Evolutionary conservation across 2,329 filamentous ascomycete species (phyloP).

Genomic region (Trichoderma sp.): DNA sequence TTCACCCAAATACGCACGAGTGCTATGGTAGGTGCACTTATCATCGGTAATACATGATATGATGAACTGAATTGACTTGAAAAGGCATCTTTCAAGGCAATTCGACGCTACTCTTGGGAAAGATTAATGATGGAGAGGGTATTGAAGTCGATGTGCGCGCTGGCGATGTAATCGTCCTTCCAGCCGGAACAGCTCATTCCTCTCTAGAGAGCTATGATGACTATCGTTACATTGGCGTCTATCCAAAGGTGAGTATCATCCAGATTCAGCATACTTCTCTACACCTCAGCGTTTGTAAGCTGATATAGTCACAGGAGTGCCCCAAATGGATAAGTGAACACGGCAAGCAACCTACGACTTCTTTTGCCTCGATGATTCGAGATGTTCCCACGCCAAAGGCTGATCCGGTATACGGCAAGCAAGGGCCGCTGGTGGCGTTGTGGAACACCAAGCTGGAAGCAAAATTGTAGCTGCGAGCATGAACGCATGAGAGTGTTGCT

Average conservation of each 20-base stretch:
- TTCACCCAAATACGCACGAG: slow-evolving; percentile 10
- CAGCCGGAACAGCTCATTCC: slow-evolving; percentile 1
- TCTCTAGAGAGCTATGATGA: background rate
- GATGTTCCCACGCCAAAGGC: background rate
- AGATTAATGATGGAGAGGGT: background rate
- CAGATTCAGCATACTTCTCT: background rate
- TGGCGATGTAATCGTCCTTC: slow-evolving; percentile 5
- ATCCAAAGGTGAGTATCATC: background rate
- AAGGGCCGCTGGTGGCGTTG: background rate
- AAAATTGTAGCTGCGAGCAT: background rate
- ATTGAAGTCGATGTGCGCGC: background rate
- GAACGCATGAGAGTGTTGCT: background rate
- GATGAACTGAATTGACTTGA: background rate
- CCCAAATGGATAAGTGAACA: background rate
- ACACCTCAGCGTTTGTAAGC: background rate
- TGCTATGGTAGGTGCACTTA: background rate
- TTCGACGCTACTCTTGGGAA: background rate
- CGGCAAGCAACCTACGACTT: background rate
- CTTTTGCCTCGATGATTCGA: background rate
- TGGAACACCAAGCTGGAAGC: background rate
- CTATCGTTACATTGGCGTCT: slow-evolving; percentile 14
- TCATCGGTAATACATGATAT: too few relatives aligned
- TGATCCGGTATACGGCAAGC: slow-evolving; percentile 1
- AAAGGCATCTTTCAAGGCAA: slow-evolving; percentile 5
- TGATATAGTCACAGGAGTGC: background rate